Conservation (phyloP, 2,329 filamentous ascomycete genomes). For the Decorospora gaudefroyi region DNA sequence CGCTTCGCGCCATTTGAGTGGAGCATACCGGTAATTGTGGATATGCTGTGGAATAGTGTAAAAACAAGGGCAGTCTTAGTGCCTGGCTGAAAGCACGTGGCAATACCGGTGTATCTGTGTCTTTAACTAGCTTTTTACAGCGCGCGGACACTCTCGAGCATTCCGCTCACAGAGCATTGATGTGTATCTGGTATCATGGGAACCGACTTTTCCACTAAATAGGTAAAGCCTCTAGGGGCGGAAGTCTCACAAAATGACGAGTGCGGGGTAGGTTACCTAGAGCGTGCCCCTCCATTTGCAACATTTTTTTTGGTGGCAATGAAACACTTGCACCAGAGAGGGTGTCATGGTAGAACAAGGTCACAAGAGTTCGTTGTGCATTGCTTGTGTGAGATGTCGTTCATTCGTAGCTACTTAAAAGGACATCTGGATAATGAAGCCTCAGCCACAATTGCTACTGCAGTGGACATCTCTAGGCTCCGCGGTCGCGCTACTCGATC, state of each 20-base stretch:
- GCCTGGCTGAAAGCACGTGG: too few species aligned
- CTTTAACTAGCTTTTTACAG: too few species aligned
- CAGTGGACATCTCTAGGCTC: too few species aligned
- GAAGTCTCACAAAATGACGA: slow-evolving; percentile 8
- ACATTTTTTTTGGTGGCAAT: too few species aligned
- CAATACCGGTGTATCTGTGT: too few species aligned
- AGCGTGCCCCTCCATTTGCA: slow-evolving; percentile 16
- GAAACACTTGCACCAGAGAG: too few species aligned
- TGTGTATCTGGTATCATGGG: too few species aligned
- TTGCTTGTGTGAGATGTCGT: not conserved
- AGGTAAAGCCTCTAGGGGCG: not conserved
- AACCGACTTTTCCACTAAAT: not conserved
- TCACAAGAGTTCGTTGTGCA: not conserved
- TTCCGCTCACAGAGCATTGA: too few species aligned
- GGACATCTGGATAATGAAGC: not conserved
- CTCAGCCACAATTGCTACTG: not conserved
- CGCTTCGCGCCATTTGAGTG: slow-evolving; percentile 13
- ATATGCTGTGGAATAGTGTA: not conserved
- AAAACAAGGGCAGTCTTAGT: too few species aligned
- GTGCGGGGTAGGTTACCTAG: slow-evolving; percentile 12
- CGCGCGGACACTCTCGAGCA: too few species aligned
- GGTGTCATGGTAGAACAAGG: not conserved
- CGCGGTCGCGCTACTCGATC: too few species aligned
- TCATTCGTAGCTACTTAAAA: slow-evolving; percentile 4
- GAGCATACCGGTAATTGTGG: slow-evolving; percentile 13